phyloP scores from a whole-genome alignment of 73 alveolate genomes.

The Tetrahymena elliotti region DNA sequence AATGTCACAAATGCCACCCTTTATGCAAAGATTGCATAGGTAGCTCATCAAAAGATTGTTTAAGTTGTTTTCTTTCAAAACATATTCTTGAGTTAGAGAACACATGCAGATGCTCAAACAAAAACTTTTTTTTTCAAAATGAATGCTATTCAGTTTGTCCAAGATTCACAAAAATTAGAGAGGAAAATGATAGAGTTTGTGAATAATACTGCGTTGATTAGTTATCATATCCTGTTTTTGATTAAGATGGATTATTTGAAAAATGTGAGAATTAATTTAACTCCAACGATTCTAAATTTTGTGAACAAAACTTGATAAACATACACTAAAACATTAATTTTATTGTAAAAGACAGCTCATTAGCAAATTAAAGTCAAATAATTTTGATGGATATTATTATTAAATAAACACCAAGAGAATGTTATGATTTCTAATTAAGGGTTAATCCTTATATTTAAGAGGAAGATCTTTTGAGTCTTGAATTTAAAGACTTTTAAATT shows the following conservation, averaged over 20 bases:
- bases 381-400: no score
- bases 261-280: neutral
- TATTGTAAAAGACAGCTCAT: no score
- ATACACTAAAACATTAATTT: no score
- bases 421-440: neutral
- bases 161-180: neutral
- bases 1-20: neutral
- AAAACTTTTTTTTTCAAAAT: no score
- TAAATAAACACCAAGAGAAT: neutral
- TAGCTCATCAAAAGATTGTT: neutral
- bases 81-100: neutral
- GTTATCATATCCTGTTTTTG: neutral
- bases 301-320: neutral
- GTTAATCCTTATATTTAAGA: neutral
- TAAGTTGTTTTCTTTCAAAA: neutral
- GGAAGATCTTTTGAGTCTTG: neutral
- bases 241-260: neutral
- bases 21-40: neutral
- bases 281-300: no score
- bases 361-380: neutral
- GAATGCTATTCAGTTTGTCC: neutral
- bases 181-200: neutral
- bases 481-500: no score
- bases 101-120: neutral
- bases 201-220: neutral